phyloP scores from a whole-genome alignment of 345 rosid genomes.

The Gossypium arboreum region DNA sequence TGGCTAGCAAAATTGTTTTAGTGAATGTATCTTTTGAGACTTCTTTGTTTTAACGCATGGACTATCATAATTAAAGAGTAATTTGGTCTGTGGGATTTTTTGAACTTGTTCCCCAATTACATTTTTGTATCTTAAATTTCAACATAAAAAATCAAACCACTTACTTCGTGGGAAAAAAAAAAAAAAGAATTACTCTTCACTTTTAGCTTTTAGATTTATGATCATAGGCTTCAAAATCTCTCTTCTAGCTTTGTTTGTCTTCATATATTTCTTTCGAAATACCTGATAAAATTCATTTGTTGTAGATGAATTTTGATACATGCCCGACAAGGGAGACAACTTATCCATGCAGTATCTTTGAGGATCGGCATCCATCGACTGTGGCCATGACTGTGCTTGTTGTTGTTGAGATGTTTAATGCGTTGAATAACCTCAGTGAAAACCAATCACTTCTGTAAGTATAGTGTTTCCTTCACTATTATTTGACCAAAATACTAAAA shows the following conservation, averaged over 20 bases:
- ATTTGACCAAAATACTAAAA: not conserved
- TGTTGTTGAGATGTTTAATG: constrained; percentile 99
- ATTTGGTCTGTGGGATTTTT: not conserved
- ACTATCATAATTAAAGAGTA: not conserved
- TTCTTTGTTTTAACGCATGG: not conserved
- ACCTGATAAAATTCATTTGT: constrained; percentile 11
- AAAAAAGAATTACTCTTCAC: not conserved
- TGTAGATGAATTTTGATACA: constrained; percentile 91
- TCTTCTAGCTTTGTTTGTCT: not conserved
- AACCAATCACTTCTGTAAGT: constrained; percentile 96
- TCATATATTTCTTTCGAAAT: not conserved
- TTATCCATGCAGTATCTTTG: constrained; percentile 90
- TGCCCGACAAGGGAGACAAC: constrained; percentile 79
- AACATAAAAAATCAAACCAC: not conserved
- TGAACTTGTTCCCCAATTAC: not conserved
- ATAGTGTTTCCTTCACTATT: constrained; percentile 1
- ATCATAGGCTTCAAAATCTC: not conserved
- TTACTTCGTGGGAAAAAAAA: not conserved
- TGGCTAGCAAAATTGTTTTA: not conserved
- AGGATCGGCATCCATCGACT: constrained; percentile 94
- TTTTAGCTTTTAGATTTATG: constrained; percentile 1
- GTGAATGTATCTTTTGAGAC: not conserved
- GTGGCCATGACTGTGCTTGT: constrained; percentile 98
- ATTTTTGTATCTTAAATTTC: not conserved
- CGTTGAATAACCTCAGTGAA: constrained; percentile 97